Percentiles rank a stretch among this genome's conserved stretches.
These are phyloP conservation scores for Ephemerocybe angulata DNA, from an alignment of 768 basidiomycete species.

Conservation along the genomic window DNA sequence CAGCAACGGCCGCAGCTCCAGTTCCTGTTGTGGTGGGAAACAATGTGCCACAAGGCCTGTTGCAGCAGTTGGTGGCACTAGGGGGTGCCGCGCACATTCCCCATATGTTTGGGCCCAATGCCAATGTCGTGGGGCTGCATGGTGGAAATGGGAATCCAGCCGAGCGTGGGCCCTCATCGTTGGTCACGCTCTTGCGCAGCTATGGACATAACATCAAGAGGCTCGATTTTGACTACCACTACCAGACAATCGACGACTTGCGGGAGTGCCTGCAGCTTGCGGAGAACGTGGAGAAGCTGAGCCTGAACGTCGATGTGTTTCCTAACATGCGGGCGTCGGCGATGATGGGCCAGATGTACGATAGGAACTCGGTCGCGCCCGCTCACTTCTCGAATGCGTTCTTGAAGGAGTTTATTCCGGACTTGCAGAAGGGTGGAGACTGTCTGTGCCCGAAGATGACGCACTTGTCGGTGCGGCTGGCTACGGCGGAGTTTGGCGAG, in stretches of 20 bases:
- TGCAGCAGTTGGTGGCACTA: too few species aligned
- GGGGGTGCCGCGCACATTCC: too few species aligned
- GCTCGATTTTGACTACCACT: background rate
- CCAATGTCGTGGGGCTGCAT: background rate
- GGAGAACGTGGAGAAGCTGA: slow-evolving; percentile 1
- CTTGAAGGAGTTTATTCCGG: background rate
- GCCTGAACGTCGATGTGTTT: background rate
- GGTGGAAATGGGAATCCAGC: background rate
- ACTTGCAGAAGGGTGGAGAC: background rate
- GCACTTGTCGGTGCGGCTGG: background rate
- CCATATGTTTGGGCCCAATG: background rate
- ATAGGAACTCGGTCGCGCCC: background rate
- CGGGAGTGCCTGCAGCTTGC: background rate
- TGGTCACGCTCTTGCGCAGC: background rate
- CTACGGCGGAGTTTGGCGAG: background rate
- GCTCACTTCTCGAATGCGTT: background rate
- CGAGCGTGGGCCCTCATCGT: background rate
- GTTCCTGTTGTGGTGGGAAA: too few species aligned
- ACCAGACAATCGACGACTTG: background rate
- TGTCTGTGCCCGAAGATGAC: background rate
- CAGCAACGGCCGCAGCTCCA: background rate
- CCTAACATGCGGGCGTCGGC: background rate
- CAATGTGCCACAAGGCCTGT: too few species aligned
- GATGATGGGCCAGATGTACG: background rate
- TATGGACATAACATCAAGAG: background rate